Evolutionary conservation across 192 early-diverging fungal species (phyloP).

Genomic region (Gaertneriomyces sp.): DNA sequence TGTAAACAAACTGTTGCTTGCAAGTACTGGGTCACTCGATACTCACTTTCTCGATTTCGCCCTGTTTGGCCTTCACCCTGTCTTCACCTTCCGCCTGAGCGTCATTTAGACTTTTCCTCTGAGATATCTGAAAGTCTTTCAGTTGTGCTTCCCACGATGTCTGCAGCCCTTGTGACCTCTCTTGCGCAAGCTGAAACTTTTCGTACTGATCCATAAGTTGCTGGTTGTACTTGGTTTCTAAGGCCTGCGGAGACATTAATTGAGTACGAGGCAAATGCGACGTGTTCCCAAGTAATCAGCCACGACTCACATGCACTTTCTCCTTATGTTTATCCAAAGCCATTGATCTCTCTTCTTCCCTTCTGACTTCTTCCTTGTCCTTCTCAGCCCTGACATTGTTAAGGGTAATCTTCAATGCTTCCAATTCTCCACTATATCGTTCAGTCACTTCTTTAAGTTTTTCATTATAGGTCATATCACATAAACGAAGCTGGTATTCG

Average conservation of each 20-base stretch:
- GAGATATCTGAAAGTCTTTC: slow-evolving; percentile 33
- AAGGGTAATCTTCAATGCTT: slow-evolving; percentile 48
- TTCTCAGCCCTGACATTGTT: slow-evolving; percentile 46
- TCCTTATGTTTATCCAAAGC: slow-evolving; percentile 29
- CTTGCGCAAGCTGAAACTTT: slow-evolving; percentile 50
- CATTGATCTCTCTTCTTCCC: slow-evolving; percentile 43
- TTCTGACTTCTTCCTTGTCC: slow-evolving; percentile 54
- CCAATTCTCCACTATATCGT: slow-evolving; percentile 49
- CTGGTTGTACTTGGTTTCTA: slow-evolving; percentile 52
- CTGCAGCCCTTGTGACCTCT: slow-evolving; percentile 34
- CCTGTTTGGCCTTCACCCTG: slow-evolving; percentile 33
- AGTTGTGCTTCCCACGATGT: slow-evolving; percentile 47
- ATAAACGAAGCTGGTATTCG: slow-evolving; percentile 61
- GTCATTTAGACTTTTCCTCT: slow-evolving; percentile 29
- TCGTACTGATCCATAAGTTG: slow-evolving; percentile 60
- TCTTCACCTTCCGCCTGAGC: slow-evolving; percentile 45
- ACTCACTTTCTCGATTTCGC: slow-evolving; percentile 47
- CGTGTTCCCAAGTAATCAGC: not conserved
- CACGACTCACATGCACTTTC: slow-evolving; percentile 46
- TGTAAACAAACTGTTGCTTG: slow-evolving; percentile 8
- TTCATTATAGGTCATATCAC: slow-evolving; percentile 62
- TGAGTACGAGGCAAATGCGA: not conserved
- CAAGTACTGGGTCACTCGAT: not conserved
- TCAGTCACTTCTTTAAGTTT: slow-evolving; percentile 57
- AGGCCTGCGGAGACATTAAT: slow-evolving; percentile 23